Percentiles rank a stretch among this genome's conserved stretches.
phyloP scores from a whole-genome alignment of 108 stramenopile species.

The Skeletonema costatum region DNA sequence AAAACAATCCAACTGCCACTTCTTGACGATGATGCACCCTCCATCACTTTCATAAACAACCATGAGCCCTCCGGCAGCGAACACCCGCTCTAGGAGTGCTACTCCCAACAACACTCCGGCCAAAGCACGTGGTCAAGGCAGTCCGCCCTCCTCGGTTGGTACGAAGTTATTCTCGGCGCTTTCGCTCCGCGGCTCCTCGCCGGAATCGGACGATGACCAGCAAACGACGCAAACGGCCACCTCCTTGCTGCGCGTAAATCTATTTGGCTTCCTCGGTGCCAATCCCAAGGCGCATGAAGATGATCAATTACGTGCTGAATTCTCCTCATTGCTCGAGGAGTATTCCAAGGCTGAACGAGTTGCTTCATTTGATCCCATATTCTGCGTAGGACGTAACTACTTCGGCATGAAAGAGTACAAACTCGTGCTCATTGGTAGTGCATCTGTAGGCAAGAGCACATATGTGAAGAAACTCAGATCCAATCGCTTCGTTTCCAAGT shows the following conservation, averaged over 20 bases:
- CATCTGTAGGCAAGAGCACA: constrained; percentile 91
- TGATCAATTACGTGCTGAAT: background rate
- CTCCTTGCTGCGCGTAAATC: background rate
- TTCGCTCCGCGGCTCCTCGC: background rate
- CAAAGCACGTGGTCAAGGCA: background rate
- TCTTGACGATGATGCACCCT: too few relatives aligned
- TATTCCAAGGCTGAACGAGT: background rate
- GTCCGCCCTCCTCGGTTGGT: background rate
- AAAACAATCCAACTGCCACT: background rate
- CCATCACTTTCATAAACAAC: background rate
- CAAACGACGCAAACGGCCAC: background rate
- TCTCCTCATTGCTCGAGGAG: background rate
- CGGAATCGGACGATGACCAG: background rate
- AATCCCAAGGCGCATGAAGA: constrained; percentile 4
- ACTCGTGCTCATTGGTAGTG: constrained; percentile 85
- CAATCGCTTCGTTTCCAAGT: constrained; percentile 84
- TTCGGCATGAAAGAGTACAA: constrained; percentile 70
- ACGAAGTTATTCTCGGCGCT: background rate
- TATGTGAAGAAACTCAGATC: constrained; percentile 86
- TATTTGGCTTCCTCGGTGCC: background rate
- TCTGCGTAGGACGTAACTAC: background rate
- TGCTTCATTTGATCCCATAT: background rate
- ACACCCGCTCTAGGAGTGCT: background rate
- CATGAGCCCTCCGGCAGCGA: background rate
- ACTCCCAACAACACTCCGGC: background rate